Base-by-base conservation (phyloP, 352 stramenopile genomes). In the Sclerospora graminicola region DNA sequence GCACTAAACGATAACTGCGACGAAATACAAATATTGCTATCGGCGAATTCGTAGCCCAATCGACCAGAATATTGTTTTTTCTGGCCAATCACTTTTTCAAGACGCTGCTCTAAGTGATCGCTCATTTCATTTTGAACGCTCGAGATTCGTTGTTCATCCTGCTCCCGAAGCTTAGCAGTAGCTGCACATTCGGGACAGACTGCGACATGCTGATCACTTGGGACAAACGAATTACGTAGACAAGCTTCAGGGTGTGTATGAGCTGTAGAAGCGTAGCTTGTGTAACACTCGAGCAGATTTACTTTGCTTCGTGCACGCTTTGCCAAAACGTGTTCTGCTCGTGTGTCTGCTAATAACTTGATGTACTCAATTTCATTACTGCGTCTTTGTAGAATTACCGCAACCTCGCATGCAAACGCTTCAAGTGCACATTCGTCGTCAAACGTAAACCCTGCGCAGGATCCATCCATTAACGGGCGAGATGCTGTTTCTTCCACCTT, bases 341-440 rank as follows among this genome's bases (percentile, higher is more conserved):
- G 61, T 1, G 80, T 90, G 29, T 90, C 84, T 1, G 75, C 74
- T 21, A 95, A 54, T 16, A 94, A 60, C 58, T 89, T 93, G 33
- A 96, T 86, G 55, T 94, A 89, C 36, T 89, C 69, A 26, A 93
- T 90, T 44, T 96, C 85, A 24, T 87, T 90, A 35, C 58, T 80
- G 26, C 84, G 69, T 29, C 80, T 72, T 9, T 79, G 71, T 23
- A 95, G 42, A 20, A 94, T 88, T 9, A 92, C 73, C 2, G 84
- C 83, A 21, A 94, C 84, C 53, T 93, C 76, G 36, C 72, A 79
- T 6, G 79, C 80, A 41, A 95, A 93, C 3, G 71, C 78, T 61
- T 91, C 66, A 45, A 95, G 85, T 0, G 81, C 80, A 34, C 72
- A 85, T 40, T 95, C 82, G 35, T 95, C 84, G 30, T 89, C 75